Evolutionary conservation across 2,329 filamentous ascomycete species (phyloP), one percentile per base, ranked within the genome.

Genomic region (Domatiomyces globalis): DNA sequence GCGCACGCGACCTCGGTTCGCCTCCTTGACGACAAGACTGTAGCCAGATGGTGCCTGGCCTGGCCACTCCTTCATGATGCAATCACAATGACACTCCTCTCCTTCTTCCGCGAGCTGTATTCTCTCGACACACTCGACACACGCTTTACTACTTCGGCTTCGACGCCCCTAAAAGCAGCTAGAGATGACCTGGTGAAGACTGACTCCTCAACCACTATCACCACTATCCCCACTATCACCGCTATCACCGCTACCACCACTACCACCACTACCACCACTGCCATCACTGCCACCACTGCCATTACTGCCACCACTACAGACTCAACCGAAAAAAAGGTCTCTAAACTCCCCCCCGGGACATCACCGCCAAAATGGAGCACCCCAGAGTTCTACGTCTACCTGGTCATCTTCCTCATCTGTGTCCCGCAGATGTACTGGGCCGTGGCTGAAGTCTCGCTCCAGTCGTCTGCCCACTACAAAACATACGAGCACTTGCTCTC

Each of bases 341-440:
- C 17, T 15, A 33, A 66, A 65, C 66, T 66, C 67, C 54, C 63
- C 66, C 59, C 66, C 67, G 51, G 67, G 70, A 62, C 75, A 67
- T 51, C 73, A 55, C 78, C 80, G 36, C 77, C 89, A 44, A 84
- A 78, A 81, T 98, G 90, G 90, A 79, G 76, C 20, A 94, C 88
- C 0, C 76, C 77, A 2, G 92, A 98, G 69, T 96, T 92, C 71
- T 84, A 80, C 65, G 60, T 88, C 50, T 96, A 98, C 71, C 84
- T 82, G 60, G 46, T 84, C 18, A 69, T 86, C 58, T 78, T 95
- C 60, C 55, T 75, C 27, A 64, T 78, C 5, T 74, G 73, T 51
- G 74, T 96, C 22, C 87, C 87, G 7, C 77, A 81, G 62, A 98
- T 98, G 89, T 87, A 95, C 69, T 94, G 87, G 73, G 75, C 83